Evolutionary conservation across 1,284 basidiomycete species (phyloP).

Genomic region (Sanghuangporus weigelae): DNA sequence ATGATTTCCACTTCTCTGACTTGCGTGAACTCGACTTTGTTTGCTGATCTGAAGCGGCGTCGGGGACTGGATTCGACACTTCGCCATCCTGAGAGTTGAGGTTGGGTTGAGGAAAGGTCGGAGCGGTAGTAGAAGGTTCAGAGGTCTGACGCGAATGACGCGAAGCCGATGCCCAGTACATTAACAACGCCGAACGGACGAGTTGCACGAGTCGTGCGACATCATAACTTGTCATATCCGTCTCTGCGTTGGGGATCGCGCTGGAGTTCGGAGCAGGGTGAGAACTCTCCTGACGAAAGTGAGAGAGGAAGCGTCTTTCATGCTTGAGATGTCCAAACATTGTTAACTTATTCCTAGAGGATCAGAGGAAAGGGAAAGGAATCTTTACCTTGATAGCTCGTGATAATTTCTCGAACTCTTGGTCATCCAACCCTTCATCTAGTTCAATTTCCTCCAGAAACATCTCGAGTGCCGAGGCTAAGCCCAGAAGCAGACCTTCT

Average conservation of each 20-base stretch:
- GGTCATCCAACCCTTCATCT: slow-evolving; percentile 53
- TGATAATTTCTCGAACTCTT: slow-evolving; percentile 66
- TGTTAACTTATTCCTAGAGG: slow-evolving; percentile 47
- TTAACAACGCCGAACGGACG: slow-evolving; percentile 71
- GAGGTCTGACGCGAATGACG: slow-evolving; percentile 37
- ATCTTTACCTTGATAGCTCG: slow-evolving; percentile 67
- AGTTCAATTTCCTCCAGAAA: slow-evolving; percentile 64
- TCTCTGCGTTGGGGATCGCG: slow-evolving; percentile 14
- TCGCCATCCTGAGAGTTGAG: neutral
- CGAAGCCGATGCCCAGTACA: slow-evolving; percentile 52
- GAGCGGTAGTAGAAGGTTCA: neutral
- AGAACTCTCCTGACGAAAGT: neutral
- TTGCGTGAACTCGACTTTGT: neutral
- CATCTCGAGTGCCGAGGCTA: slow-evolving; percentile 75
- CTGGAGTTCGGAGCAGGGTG: neutral
- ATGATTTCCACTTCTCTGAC: neutral
- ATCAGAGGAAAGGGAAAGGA: neutral
- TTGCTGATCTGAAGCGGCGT: neutral
- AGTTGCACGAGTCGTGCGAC: slow-evolving; percentile 79
- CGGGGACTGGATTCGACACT: too few relatives aligned
- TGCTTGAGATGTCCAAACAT: slow-evolving; percentile 60
- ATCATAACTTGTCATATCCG: slow-evolving; percentile 63
- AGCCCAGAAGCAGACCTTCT: slow-evolving; percentile 64
- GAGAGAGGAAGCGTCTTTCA: neutral
- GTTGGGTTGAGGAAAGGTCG: neutral